phyloP scores from a whole-genome alignment of 116 monocot species.

The Cymodocea nodosa region DNA sequence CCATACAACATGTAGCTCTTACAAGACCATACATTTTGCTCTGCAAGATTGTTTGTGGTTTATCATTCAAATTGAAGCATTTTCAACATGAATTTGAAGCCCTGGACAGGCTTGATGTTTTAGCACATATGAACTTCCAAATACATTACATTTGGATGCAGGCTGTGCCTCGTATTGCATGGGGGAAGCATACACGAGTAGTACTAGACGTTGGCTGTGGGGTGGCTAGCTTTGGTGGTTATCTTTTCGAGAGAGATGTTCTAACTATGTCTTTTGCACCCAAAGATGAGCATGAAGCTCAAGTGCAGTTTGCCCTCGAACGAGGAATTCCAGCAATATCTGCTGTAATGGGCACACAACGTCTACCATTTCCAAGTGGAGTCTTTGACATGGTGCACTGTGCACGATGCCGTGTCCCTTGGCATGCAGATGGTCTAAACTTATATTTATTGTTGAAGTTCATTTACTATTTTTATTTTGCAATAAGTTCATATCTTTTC shows the following conservation, averaged over 20 bases:
- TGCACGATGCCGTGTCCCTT: constrained; percentile 20
- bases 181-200: constrained; percentile 76
- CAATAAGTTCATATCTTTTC: background rate
- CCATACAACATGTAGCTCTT: too few relatives aligned
- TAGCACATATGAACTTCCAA: background rate
- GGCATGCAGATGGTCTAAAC: constrained; percentile 15
- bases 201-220: constrained; percentile 93
- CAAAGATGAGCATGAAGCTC: constrained; percentile 96
- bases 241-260: constrained; percentile 85
- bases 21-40: too few relatives aligned
- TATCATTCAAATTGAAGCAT: too few relatives aligned
- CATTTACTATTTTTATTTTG: background rate
- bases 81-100: too few relatives aligned
- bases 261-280: constrained; percentile 90
- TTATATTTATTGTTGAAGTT: background rate
- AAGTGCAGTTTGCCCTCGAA: constrained; percentile 88
- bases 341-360: constrained; percentile 92
- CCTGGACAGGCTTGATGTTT: background rate
- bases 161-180: constrained; percentile 43
- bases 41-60: too few relatives aligned
- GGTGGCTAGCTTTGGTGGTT: constrained; percentile 89
- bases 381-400: constrained; percentile 89
- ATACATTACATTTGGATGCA: constrained; percentile 11
- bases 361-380: constrained; percentile 66
- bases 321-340: constrained; percentile 92